Base-by-base conservation (phyloP, 257 asterid species). In the Eustoma russellianum region DNA sequence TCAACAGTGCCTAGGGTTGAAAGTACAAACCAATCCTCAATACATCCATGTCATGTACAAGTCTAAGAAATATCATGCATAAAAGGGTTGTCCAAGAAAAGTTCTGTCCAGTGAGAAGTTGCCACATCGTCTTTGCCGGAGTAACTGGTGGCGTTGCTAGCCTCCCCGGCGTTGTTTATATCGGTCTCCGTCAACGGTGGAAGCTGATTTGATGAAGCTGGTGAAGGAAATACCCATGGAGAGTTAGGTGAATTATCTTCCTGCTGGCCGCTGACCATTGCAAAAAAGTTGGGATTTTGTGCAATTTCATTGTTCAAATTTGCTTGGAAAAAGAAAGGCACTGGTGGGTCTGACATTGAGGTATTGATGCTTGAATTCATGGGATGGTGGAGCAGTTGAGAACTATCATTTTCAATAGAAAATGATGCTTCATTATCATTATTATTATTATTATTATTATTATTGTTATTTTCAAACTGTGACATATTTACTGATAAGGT, bases 311-410 rank as follows among this genome's bases (percentile, higher is more conserved):
- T 59, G 46, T 61, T 61, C 43, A 65, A 64, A 41, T 30, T 50
- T 14, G 72, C 54, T 65, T 64, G 62, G 50, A 65, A 61, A 54
- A 57, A 46, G 73, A 81, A 66, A 64, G 94, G 85, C 49, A 63
- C 71, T 59, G 68, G 79, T 63, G 70, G 67, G 56, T 76, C 77
- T n/a, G 82, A 82, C 70, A 77, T 18, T 33, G 12, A 5, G 49
- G 48, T 17, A 19, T 15, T 50, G 41, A 60, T 71, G 7, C 41
- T 47, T 15, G 67, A 41, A 47, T 47, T 43, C 52, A 60, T 48
- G 33, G 46, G 65, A 50, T 73, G 68, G 60, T 63, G 78, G 78
- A 72, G 78, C 59, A 67, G 74, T 63, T 72, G 78, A 60, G 71
- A 55, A 17, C 14, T 38, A 44, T 33, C 38, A 14, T 66, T 67